phyloP scores from a whole-genome alignment of 2,329 filamentous ascomycete species.

The Aspergillus hiratsukae region DNA sequence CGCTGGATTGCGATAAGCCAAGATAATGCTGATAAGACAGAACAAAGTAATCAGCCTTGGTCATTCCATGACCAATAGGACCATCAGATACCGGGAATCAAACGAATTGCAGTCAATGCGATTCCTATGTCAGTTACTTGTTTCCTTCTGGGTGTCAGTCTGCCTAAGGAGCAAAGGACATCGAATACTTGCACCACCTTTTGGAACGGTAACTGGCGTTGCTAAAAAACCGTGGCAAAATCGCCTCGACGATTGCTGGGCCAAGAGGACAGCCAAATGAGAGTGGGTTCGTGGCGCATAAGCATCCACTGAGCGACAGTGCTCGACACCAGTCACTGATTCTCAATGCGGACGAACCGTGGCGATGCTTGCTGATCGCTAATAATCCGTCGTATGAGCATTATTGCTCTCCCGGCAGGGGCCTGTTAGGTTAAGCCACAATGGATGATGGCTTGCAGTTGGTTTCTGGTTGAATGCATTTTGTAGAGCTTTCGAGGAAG shows the following conservation, averaged over 20 bases:
- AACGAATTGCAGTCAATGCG: not conserved
- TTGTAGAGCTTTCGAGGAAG: not conserved
- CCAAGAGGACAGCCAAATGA: not conserved
- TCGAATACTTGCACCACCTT: not conserved
- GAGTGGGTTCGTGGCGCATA: not conserved
- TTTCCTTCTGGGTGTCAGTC: not conserved
- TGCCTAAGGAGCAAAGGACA: not conserved
- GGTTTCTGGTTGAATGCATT: not conserved
- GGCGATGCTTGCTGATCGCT: not conserved
- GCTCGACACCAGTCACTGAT: not conserved
- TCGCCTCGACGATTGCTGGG: not conserved
- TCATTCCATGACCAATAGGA: slow-evolving; percentile 14
- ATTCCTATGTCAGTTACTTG: not conserved
- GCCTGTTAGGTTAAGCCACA: not conserved
- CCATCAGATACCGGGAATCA: not conserved
- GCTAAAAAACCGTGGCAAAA: not conserved
- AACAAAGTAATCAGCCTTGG: slow-evolving; percentile 27
- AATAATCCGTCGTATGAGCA: not conserved
- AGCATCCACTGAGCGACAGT: not conserved
- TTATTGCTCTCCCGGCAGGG: not conserved
- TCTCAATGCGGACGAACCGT: not conserved
- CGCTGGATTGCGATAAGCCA: slow-evolving; percentile 14
- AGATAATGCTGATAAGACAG: slow-evolving; percentile 23
- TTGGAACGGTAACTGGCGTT: not conserved
- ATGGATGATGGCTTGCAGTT: not conserved